These are phyloP conservation scores for Diaporthe amygdali DNA, from an alignment of 2,329 filamentous ascomycete genomes.

Conservation along the genomic window DNA sequence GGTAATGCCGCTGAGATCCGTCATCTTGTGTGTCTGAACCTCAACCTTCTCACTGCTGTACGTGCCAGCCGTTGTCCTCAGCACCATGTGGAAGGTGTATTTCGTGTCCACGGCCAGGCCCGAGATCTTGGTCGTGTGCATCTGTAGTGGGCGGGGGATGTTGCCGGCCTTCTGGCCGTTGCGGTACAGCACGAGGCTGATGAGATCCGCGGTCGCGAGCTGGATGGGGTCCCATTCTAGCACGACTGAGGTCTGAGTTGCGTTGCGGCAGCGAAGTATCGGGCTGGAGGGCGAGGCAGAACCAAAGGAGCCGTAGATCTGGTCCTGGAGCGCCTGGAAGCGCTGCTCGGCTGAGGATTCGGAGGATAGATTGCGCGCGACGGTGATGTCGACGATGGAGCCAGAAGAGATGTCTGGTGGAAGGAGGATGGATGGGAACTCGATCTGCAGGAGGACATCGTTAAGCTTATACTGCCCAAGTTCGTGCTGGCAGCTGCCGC, in stretches of 20 bases:
- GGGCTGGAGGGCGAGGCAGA: constrained; percentile 77
- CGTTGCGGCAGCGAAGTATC: constrained; percentile 89
- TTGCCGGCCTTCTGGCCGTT: constrained; percentile 97
- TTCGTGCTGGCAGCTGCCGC: neutral
- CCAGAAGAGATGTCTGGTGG: constrained; percentile 94
- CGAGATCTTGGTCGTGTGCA: constrained; percentile 95
- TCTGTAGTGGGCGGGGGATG: constrained; percentile 85
- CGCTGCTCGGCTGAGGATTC: constrained; percentile 76
- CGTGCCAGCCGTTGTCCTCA: constrained; percentile 89
- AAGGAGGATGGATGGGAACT: constrained; percentile 96
- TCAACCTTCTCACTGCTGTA: constrained; percentile 82
- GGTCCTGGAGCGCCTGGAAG: constrained; percentile 86
- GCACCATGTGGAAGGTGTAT: constrained; percentile 91
- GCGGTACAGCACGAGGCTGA: constrained; percentile 88
- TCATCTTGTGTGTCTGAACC: constrained; percentile 98
- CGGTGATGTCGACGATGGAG: constrained; percentile 97
- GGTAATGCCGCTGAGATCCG: constrained; percentile 92
- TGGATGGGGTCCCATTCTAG: constrained; percentile 97
- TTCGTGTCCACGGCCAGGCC: constrained; percentile 96
- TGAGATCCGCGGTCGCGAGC: constrained; percentile 88
- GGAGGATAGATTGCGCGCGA: constrained; percentile 82
- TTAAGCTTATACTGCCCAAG: constrained; percentile 25
- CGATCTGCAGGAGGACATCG: constrained; percentile 69
- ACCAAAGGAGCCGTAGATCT: constrained; percentile 87
- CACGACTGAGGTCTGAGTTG: constrained; percentile 97